Evolutionary conservation across 2,329 filamentous ascomycete genomes (phyloP), one percentile per base, ranked within the genome.

Genomic region (Sporothrix curviconia): DNA sequence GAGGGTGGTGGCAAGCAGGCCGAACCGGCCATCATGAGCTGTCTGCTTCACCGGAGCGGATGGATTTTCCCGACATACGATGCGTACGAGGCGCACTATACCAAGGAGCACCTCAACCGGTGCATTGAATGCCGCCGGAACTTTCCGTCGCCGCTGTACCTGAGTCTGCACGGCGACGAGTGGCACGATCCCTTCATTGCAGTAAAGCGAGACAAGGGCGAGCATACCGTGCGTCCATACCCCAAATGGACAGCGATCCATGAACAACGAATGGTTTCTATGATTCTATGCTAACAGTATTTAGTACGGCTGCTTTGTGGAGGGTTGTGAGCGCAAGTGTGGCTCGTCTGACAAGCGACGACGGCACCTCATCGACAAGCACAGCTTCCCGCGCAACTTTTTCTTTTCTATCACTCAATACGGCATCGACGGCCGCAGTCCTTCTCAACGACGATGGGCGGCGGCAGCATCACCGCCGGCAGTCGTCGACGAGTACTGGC

Each of bases 281-380:
- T 37, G 5, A 15, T 40, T 2, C 19, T 19, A 30, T 12, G 7
- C 50, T 42, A 42, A 55, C 19, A 5, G 22, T 0, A 3, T 3
- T 0, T 12, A 94, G 84, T 96, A 87, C 71, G 85, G 83, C 5
- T 99, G 94, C 73, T 95, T 97, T 66, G 85, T 96, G 7, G 88
- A 96, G 67, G 85, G 80, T 50, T 99, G 94, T 70, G 89, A 94
- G 59, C 83, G 88, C 63, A 85, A 90, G 68, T 96, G 92, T 73
- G 84, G 82, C 56, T 91, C 89, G 4, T 85, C 87, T 30, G 85
- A 89, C 66, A 97, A 96, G 72, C 83, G 94, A 44, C 81, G 89
- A 34, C 83, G 90, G 69, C 92, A 99, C 75, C 78, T 96, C 63
- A 90, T 96, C 64, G 92, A 96, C 76, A 96, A 96, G 74, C 94